phyloP scores from a whole-genome alignment of 805 yeast species.

The Dipodascus albidus region DNA sequence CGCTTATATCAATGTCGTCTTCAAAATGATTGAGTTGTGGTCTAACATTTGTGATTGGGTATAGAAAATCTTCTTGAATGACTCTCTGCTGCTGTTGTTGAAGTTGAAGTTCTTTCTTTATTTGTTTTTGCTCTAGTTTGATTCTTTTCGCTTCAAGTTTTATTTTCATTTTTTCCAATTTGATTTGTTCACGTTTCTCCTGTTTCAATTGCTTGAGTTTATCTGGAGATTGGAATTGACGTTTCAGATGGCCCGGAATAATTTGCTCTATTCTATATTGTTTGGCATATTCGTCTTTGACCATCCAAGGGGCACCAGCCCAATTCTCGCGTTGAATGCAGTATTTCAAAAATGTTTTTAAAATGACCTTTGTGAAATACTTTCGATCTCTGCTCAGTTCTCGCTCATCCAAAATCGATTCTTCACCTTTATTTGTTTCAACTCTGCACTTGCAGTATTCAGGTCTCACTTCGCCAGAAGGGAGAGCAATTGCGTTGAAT shows the following conservation, averaged over 20 bases:
- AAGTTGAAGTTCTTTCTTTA: conserved; percentile 7
- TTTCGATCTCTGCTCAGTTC: conserved; percentile 76
- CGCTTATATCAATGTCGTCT: conserved; percentile 13
- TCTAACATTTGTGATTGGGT: conserved; percentile 1
- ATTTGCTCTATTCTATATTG: conserved; percentile 44
- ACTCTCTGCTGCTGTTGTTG: conserved; percentile 8
- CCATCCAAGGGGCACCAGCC: conserved; percentile 94
- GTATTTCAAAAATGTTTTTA: conserved; percentile 78
- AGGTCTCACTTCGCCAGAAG: conserved; percentile 31
- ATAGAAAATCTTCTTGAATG: conserved; percentile 7
- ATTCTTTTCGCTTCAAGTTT: conserved; percentile 3
- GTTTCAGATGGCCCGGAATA: conserved; percentile 19
- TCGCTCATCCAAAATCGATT: conserved; percentile 59
- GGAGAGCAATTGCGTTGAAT: conserved; percentile 31
- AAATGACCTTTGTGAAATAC: conserved; percentile 78
- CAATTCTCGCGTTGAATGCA: conserved; percentile 67
- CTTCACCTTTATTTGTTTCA: conserved; percentile 39
- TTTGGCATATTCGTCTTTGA: conserved; percentile 62
- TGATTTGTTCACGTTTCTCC: conserved; percentile 7
- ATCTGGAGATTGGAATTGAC: conserved; percentile 2
- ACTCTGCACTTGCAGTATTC: conserved; percentile 64
- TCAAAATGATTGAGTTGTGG: conserved; percentile 1
- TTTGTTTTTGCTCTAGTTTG: conserved; percentile 8
- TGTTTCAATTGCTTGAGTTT: conserved; percentile 26
- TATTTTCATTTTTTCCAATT: conserved; percentile 6